Base-by-base conservation (phyloP, 129 eudicot species). In the Lonicera japonica region DNA sequence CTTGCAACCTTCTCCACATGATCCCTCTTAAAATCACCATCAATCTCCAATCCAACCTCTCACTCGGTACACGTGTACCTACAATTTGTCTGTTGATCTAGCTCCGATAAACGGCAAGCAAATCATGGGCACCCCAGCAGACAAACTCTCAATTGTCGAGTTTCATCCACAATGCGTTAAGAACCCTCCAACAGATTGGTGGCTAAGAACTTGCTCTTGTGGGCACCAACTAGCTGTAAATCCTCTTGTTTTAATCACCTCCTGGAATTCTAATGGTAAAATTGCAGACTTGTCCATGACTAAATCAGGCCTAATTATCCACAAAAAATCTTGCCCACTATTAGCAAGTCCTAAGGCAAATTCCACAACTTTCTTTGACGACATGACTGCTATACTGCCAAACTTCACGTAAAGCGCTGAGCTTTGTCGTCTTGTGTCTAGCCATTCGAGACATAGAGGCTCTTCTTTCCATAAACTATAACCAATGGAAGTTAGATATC, bases 381-480 rank as follows among this genome's bases (percentile, higher is more conserved):
- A 29, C 51, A 60, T 5, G 51, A 14, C 11, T 2, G 50, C 36
- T 29, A 29, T 29, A 6, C 36, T 29, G 36, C 36, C 36, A 29
- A 29, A 29, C 4, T 29, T 29, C 36, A 29, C 36, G 36, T 29
- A 29, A 29, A 29, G 36, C 36, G 6, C 36, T 29, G 36, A 29
- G 36, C 36, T 29, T 29, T 2, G 36, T 29, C 6, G 4, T 29
- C 36, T 29, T 1, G 36, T 1, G 36, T 29, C 24, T 0, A 60
- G 65, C 65, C 65, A 60, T 17, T 38, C 51, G 3, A 60, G 24
- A 39, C 51, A 60, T n/a, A 14, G 11, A 4, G 21, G 3, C 1
- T 60, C 65, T 60, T 60, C 65, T 38, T 60, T 36, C 11, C n/a
- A 38, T 22, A 60, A 21, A 60, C 17, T 60, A 1, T 12, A 22